Evolutionary conservation across 2,329 filamentous ascomycete genomes (phyloP).

Genomic region (Tothia fuscella): DNA sequence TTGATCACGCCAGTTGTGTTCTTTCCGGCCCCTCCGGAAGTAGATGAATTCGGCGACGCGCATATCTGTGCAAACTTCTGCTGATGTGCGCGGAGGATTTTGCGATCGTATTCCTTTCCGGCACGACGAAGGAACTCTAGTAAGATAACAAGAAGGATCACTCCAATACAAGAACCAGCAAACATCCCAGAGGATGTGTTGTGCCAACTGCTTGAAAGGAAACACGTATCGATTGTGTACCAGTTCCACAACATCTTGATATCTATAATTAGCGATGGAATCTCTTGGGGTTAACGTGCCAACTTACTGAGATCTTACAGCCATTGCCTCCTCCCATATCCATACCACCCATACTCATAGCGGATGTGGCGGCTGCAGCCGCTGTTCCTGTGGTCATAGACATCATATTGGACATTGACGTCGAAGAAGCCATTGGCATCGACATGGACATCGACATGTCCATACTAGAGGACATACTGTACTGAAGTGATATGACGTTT

Average conservation of each 20-base stretch:
- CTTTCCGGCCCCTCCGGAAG: background rate
- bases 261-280: background rate
- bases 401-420: background rate
- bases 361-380: background rate
- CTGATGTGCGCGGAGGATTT: conserved; percentile 45
- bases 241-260: conserved; percentile 72
- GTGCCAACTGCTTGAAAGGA: conserved; percentile 59
- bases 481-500: no score
- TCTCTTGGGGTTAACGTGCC: background rate
- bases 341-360: conserved; percentile 11
- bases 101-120: conserved; percentile 60
- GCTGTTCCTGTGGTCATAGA: no score
- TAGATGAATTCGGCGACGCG: background rate
- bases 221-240: conserved; percentile 59
- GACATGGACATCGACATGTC: no score
- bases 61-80: conserved; percentile 5
- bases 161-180: conserved; percentile 67
- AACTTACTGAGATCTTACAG: conserved; percentile 29
- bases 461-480: no score
- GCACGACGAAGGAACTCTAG: conserved; percentile 62
- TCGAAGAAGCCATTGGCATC: conserved; percentile 6
- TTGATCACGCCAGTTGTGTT: background rate
- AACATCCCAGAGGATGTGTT: conserved; percentile 60
- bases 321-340: conserved; percentile 16
- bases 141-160: conserved; percentile 58